Conservation (phyloP, 2,329 filamentous ascomycete species). For the Dactylellina cionopaga region DNA sequence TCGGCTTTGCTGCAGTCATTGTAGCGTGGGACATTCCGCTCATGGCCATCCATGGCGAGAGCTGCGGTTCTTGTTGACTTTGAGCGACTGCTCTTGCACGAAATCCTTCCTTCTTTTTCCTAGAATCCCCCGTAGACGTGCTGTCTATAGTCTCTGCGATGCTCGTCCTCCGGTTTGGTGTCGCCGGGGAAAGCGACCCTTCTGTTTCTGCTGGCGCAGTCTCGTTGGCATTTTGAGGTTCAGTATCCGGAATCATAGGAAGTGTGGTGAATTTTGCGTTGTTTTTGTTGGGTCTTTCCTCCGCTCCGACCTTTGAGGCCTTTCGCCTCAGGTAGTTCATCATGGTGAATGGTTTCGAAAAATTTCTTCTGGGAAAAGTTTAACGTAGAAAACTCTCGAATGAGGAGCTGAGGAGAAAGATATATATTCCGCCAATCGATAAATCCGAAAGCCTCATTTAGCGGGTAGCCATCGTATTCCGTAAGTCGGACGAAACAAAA, state of each 20-base stretch:
- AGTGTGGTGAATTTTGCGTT: conserved; percentile 37
- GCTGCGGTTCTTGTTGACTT: conserved; percentile 12
- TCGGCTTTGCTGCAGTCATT: not conserved
- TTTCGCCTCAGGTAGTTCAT: conserved; percentile 42
- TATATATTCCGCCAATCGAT: not conserved
- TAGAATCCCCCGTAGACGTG: conserved; percentile 30
- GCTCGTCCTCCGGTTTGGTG: conserved; percentile 18
- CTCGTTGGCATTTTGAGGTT: conserved; percentile 5
- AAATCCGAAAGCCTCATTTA: not conserved
- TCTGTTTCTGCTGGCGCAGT: not conserved
- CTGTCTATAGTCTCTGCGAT: conserved; percentile 39
- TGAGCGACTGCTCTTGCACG: conserved; percentile 29
- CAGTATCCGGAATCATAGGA: conserved; percentile 26
- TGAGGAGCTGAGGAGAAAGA: not conserved
- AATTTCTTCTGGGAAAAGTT: not conserved
- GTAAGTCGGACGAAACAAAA: too few relatives aligned
- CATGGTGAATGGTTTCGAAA: conserved; percentile 1
- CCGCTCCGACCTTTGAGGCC: conserved; percentile 22
- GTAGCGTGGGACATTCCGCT: conserved; percentile 23
- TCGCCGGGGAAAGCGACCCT: not conserved
- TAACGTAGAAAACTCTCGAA: too few relatives aligned
- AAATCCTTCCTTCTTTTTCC: conserved; percentile 36
- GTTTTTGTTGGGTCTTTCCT: conserved; percentile 48
- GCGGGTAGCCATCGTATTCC: conserved; percentile 35
- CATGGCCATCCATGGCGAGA: conserved; percentile 39